Base-by-base conservation (phyloP, 257 asterid species). In the Echites panduratus region DNA sequence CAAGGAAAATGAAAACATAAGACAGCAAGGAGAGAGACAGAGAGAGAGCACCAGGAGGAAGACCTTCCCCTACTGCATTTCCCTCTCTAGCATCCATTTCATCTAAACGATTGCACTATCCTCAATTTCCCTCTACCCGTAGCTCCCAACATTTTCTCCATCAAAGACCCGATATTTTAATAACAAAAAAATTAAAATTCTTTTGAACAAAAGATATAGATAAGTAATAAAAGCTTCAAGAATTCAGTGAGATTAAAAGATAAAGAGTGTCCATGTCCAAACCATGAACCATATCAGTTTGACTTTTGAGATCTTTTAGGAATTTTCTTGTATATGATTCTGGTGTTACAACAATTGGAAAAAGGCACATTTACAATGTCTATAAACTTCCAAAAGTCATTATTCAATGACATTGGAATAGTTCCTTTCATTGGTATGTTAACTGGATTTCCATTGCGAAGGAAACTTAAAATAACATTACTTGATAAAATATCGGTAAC, bases 1-100 rank as follows among this genome's bases (percentile, higher is more conserved):
- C 62, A 79, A 69, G 72, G 67, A 83, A 54, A 44, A 72, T 45
- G 8, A 70, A 73, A 68, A 24, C 70, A 56, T 77, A 66, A 54
- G 3, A 73, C 53, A 70, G 76, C 72, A 73, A 67, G 5, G 41
- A 29, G 45, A 29, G 16, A 56, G 7, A 56, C 16, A 22, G 66
- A 0, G 29, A 61, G 29, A 29, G 22, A 32, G 29, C 13, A 14
- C 29, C 22, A 5, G 20, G 54, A 20, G 0, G 9, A n/a, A 17
- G 9, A 7, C 12, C 45, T 35, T 16, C 17, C 19, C 44, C 68
- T 35, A 63, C 24, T 35, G 17, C 6, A 19, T 14, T 63, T 63
- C 24, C 47, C n/a, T 35, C 63, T 56, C 32, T 56, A 22, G 9
- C 24, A 17, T 32, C 22, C 41, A 35, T 17, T n/a, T 32, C 68